Conservation (phyloP, 441 rosid genomes). For the Aleurites moluccanus region DNA sequence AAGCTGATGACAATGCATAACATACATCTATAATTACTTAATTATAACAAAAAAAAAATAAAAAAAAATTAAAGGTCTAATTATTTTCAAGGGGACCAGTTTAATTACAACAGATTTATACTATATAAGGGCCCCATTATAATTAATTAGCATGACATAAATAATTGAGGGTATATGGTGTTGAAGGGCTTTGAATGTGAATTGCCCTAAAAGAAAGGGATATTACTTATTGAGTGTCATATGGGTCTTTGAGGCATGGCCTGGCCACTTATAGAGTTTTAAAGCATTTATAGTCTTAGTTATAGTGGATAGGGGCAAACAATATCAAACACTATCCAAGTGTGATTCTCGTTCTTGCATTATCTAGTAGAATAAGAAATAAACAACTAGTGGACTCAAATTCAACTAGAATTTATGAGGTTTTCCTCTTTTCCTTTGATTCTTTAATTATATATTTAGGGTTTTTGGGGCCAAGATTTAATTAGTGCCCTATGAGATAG, state of each 20-base stretch:
- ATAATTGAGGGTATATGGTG: not conserved
- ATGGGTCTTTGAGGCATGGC: not conserved
- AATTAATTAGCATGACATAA: not conserved
- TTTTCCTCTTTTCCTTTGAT: not conserved
- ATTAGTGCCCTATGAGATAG: slow-evolving; percentile 3
- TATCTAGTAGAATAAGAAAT: not conserved
- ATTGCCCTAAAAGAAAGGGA: slow-evolving; percentile 15
- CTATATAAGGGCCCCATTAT: not conserved
- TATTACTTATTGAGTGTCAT: not conserved
- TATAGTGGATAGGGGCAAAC: not conserved
- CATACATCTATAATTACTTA: too few relatives aligned
- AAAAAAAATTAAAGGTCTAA: not conserved
- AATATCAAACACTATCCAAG: not conserved
- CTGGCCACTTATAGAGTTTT: not conserved
- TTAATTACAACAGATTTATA: not conserved
- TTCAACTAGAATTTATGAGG: not conserved
- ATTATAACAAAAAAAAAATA: not conserved
- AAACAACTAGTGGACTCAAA: not conserved
- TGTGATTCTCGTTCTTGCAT: not conserved
- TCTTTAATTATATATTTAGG: not conserved
- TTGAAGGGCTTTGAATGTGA: not conserved
- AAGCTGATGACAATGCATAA: too few relatives aligned
- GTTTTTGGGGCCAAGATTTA: not conserved
- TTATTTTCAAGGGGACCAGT: not conserved
- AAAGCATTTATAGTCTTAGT: slow-evolving; percentile 7